A percentile compares a stretch with the other conserved stretches of the same genome.
These are phyloP conservation scores for Kazachstania sp. DNA, from an alignment of 1,139 yeast species.

Conservation along the genomic window DNA sequence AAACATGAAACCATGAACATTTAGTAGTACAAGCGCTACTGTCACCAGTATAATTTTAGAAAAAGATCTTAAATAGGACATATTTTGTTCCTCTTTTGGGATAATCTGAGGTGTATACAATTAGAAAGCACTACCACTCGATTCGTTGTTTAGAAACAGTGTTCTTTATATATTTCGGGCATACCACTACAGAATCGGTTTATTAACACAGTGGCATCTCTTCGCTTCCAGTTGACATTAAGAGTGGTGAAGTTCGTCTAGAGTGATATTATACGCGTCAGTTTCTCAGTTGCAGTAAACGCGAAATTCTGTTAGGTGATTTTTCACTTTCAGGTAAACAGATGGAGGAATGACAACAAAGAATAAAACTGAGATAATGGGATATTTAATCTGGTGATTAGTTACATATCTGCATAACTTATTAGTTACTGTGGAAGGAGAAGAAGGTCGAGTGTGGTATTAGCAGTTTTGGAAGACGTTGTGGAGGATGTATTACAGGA, in stretches of 20 bases:
- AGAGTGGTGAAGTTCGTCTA: neutral
- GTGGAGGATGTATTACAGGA: constrained; percentile 52
- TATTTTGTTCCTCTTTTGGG: too few species aligned
- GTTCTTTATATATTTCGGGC: too few species aligned
- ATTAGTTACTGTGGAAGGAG: too few species aligned
- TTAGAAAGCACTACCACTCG: too few species aligned
- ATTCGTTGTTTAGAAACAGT: too few species aligned
- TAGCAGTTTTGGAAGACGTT: neutral
- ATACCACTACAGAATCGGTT: neutral
- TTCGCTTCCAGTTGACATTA: neutral
- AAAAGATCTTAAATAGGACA: neutral
- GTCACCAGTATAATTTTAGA: neutral
- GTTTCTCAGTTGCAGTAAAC: neutral
- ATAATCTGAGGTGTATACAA: too few species aligned
- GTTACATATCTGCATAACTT: too few species aligned
- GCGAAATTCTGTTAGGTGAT: neutral
- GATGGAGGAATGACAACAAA: neutral
- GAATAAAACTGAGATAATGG: neutral
- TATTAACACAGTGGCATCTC: neutral
- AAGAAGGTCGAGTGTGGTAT: neutral
- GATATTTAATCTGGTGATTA: too few species aligned
- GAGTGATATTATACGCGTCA: neutral
- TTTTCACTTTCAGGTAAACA: neutral
- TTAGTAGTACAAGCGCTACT: neutral
- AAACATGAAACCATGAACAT: constrained; percentile 12